Percentiles rank a stretch among this genome's conserved stretches.
Evolutionary conservation across 768 basidiomycete species (phyloP).

Genomic region (Lactifluus volemus): DNA sequence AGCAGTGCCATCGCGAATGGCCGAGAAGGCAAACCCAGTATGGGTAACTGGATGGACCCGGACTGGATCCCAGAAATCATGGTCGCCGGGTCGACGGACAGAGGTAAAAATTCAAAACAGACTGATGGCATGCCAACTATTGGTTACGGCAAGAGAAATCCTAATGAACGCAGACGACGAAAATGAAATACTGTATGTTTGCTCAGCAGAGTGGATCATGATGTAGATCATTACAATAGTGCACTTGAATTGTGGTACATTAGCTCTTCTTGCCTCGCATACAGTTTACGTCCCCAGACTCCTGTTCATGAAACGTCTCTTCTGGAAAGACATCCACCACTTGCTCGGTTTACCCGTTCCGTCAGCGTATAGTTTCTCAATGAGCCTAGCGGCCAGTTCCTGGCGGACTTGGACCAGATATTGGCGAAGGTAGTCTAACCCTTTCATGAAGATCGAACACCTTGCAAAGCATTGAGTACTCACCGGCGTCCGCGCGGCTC

Average conservation of each 20-base stretch:
- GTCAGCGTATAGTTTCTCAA: conserved; percentile 86
- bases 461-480: background rate
- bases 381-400: conserved; percentile 78
- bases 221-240: background rate
- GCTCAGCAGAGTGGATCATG: background rate
- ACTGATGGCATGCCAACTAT: conserved; percentile 71
- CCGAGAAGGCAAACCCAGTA: conserved; percentile 40
- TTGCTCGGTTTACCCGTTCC: conserved; percentile 94
- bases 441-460: background rate
- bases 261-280: background rate
- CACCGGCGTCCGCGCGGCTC: conserved; percentile 75
- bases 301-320: conserved; percentile 92
- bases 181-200: conserved; percentile 28
- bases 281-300: conserved; percentile 57
- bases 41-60: conserved; percentile 89
- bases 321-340: conserved; percentile 99
- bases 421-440: conserved; percentile 74
- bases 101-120: conserved; percentile 48
- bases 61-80: conserved; percentile 88
- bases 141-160: conserved; percentile 83
- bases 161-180: conserved; percentile 67
- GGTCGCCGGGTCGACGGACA: conserved; percentile 55
- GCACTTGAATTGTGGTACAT: conserved; percentile 22
- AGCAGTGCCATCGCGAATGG: conserved; percentile 46
- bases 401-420: conserved; percentile 92